These are phyloP conservation scores for Acer negundo DNA, from an alignment of 345 rosid genomes.

Conservation along the genomic window DNA sequence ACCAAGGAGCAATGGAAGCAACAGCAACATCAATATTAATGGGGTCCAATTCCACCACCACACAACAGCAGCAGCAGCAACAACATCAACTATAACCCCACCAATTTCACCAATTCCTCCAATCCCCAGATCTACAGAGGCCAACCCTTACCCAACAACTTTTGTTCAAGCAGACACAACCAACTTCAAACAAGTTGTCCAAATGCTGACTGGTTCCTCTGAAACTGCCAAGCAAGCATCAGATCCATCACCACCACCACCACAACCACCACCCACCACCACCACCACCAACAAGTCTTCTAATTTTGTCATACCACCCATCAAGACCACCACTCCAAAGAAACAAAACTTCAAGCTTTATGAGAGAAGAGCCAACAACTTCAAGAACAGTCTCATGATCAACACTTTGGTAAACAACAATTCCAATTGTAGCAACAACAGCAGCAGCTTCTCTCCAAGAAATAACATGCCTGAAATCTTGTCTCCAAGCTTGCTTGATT, in stretches of 20 bases:
- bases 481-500: constrained; percentile 93
- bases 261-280: constrained; percentile 25
- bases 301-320: constrained; percentile 61
- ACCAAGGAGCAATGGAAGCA: constrained; percentile 46
- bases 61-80: constrained; percentile 13
- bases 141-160: constrained; percentile 95
- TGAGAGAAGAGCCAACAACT: constrained; percentile 80
- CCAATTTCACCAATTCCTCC: constrained; percentile 51
- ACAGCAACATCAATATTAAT: constrained; percentile 17
- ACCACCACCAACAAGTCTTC: constrained; percentile 33
- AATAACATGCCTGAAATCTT: constrained; percentile 57
- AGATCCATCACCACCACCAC: constrained; percentile 39
- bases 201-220: constrained; percentile 85
- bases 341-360: constrained; percentile 82
- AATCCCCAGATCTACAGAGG: constrained; percentile 70
- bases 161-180: constrained; percentile 91
- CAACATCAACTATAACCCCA: constrained; percentile 31
- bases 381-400: constrained; percentile 84
- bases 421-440: not conserved
- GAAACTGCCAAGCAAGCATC: constrained; percentile 59
- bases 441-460: constrained; percentile 58
- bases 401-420: constrained; percentile 54
- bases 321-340: constrained; percentile 56
- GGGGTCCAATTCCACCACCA: too few relatives aligned
- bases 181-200: constrained; percentile 92